phyloP scores from a whole-genome alignment of 768 basidiomycete species.

The Vararia minispora region DNA sequence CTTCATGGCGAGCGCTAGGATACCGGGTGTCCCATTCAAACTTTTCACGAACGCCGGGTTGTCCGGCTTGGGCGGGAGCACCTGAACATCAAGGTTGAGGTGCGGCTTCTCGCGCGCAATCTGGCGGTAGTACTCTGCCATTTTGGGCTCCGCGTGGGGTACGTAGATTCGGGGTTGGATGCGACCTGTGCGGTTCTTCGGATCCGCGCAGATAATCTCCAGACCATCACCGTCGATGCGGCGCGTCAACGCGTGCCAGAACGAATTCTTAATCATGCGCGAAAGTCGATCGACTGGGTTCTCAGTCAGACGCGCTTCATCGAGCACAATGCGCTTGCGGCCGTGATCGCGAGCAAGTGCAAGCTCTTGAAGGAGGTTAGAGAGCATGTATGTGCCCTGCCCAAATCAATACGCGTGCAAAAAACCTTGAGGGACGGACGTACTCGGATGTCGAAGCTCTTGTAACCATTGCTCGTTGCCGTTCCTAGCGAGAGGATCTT shows the following conservation, averaged over 20 bases:
- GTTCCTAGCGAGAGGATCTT: slow-evolving; percentile 95
- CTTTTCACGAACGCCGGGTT: slow-evolving; percentile 86
- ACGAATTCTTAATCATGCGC: slow-evolving; percentile 95
- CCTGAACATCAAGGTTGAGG: slow-evolving; percentile 85
- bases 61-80: slow-evolving; percentile 78
- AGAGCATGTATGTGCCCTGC: slow-evolving; percentile 98
- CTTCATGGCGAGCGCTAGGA: slow-evolving; percentile 92
- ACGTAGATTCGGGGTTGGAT: slow-evolving; percentile 91
- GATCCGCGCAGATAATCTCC: slow-evolving; percentile 95
- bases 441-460: slow-evolving; percentile 92
- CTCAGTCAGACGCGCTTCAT: slow-evolving; percentile 94
- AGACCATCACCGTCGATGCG: slow-evolving; percentile 96
- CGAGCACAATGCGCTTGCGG: slow-evolving; percentile 94
- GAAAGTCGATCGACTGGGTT: slow-evolving; percentile 96
- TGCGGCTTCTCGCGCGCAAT: slow-evolving; percentile 90
- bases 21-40: slow-evolving; percentile 87
- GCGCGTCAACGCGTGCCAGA: slow-evolving; percentile 96
- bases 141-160: slow-evolving; percentile 83
- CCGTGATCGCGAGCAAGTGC: slow-evolving; percentile 93
- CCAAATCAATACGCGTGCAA: slow-evolving; percentile 10
- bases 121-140: slow-evolving; percentile 90
- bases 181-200: slow-evolving; percentile 90
- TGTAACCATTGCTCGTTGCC: slow-evolving; percentile 95
- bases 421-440: slow-evolving; percentile 15
- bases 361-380: slow-evolving; percentile 96